Percentiles rank a stretch among this genome's conserved stretches.
Conservation (phyloP, 2,329 filamentous ascomycete genomes). For the Arthrobotrys pseudoclavata region DNA sequence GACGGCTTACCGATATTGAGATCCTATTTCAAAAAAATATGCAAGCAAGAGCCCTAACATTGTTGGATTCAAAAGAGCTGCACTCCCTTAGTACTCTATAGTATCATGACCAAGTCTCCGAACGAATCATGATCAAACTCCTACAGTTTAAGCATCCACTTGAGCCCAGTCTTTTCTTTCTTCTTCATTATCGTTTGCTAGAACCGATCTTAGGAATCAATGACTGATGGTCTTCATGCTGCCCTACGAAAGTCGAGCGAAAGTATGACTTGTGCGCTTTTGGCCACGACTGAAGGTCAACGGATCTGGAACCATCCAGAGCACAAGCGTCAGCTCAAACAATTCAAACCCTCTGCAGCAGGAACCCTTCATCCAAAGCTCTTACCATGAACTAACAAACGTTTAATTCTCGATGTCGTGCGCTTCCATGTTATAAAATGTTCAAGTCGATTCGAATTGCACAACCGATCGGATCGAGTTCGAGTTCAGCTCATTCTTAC, state of each 20-base stretch:
- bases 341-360: not conserved
- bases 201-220: not conserved
- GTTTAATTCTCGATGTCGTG: conserved; percentile 24
- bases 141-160: not conserved
- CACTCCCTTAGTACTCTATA: not conserved
- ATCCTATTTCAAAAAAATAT: not conserved
- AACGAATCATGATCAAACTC: too few species aligned
- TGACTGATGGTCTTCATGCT: not conserved
- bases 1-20: conserved; percentile 5
- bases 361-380: not conserved
- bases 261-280: conserved; percentile 49
- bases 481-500: not conserved
- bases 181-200: not conserved
- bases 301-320: conserved; percentile 30
- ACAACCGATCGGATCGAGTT: not conserved
- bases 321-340: conserved; percentile 11
- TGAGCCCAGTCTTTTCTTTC: not conserved
- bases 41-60: not conserved
- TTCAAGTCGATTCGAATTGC: conserved; percentile 44
- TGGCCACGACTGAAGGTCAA: conserved; percentile 32
- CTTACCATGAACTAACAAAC: conserved; percentile 4
- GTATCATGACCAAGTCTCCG: too few species aligned
- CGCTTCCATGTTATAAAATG: conserved; percentile 2
- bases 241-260: not conserved
- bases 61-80: not conserved